Percentiles rank a stretch among this genome's conserved stretches.
These are phyloP conservation scores for Penicillium oxalicum DNA, from an alignment of 2,329 filamentous ascomycete species.

Conservation along the genomic window DNA sequence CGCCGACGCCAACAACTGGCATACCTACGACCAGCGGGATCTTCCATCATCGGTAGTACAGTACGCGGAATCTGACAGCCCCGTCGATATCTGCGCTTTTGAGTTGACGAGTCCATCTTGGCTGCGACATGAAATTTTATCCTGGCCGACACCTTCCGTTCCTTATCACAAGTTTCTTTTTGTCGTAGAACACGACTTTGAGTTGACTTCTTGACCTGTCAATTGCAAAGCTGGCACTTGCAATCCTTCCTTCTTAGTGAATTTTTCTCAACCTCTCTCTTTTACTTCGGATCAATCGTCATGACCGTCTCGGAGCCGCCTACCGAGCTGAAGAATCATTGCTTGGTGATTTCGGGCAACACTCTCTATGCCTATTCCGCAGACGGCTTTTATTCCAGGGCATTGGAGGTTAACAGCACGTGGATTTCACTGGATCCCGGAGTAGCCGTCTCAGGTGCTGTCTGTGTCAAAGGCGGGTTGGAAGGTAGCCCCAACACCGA, in stretches of 20 bases:
- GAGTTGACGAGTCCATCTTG: too few relatives aligned
- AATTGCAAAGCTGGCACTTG: background rate
- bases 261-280: conserved; percentile 20
- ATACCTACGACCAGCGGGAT: too few relatives aligned
- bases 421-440: conserved; percentile 66
- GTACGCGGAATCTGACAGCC: too few relatives aligned
- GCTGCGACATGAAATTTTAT: too few relatives aligned
- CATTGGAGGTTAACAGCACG: conserved; percentile 60
- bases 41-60: too few relatives aligned
- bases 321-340: conserved; percentile 66
- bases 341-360: conserved; percentile 73
- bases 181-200: too few relatives aligned
- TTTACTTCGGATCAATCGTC: conserved; percentile 26
- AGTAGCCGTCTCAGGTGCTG: conserved; percentile 64
- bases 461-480: conserved; percentile 67
- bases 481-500: conserved; percentile 47
- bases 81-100: too few relatives aligned
- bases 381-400: conserved; percentile 67
- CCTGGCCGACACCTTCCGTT: conserved; percentile 28
- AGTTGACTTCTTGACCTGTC: too few relatives aligned
- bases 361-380: conserved; percentile 79
- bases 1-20: too few relatives aligned
- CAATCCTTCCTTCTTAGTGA: conserved; percentile 11
- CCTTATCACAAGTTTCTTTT: conserved; percentile 5
- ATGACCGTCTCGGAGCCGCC: conserved; percentile 71